Evolutionary conservation across 176 grass and related monocot species (phyloP).

Genomic region (Chrysopogon serrulatus): DNA sequence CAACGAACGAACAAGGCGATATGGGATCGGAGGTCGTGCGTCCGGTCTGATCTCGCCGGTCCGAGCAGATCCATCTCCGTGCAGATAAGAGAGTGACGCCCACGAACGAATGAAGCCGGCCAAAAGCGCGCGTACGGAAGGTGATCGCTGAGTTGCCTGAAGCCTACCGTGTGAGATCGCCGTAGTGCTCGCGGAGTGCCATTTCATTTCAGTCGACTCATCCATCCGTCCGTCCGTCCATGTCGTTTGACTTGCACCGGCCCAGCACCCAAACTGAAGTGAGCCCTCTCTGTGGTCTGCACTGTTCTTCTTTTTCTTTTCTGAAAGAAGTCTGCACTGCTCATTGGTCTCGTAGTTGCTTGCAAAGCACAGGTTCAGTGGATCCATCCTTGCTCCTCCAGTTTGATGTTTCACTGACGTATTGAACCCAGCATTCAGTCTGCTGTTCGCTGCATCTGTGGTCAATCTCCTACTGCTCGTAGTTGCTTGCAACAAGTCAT

Average conservation of each 20-base stretch:
- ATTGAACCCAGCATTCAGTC: not conserved
- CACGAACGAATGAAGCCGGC: slow-evolving; percentile 8
- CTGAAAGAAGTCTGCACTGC: not conserved
- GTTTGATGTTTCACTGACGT: not conserved
- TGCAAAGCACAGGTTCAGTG: not conserved
- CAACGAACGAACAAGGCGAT: not conserved
- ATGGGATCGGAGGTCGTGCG: slow-evolving; percentile 10
- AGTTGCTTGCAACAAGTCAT: not conserved
- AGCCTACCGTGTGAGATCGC: not conserved
- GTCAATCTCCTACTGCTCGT: not conserved
- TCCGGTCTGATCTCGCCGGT: slow-evolving; percentile 19
- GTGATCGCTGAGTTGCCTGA: not conserved
- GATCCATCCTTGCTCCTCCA: not conserved
- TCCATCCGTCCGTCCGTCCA: not conserved
- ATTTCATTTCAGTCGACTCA: not conserved
- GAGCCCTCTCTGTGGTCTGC: not conserved
- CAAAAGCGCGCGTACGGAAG: not conserved
- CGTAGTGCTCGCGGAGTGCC: not conserved
- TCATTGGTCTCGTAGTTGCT: not conserved
- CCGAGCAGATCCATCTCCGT: not conserved
- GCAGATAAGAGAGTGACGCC: slow-evolving; percentile 27
- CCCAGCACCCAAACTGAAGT: not conserved
- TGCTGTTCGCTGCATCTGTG: not conserved
- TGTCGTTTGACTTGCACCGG: not conserved
- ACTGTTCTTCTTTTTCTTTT: not conserved